These are phyloP conservation scores for Tricholoma flavovirens DNA, from an alignment of 768 basidiomycete species.

Conservation along the genomic window DNA sequence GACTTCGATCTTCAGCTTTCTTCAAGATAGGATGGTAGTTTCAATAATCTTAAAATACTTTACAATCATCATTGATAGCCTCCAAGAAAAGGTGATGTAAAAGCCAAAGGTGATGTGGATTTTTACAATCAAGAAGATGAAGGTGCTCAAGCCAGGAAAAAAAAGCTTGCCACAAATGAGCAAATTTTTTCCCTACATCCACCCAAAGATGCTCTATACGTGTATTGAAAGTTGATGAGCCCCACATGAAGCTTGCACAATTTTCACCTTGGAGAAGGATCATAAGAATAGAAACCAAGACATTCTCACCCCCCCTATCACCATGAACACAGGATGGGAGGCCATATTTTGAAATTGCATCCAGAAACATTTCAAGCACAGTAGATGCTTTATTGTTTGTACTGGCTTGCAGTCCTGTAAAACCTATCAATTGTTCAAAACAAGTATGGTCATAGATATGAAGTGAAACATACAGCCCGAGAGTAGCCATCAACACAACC, in stretches of 20 bases:
- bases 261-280: conserved; percentile 24
- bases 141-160: conserved; percentile 29
- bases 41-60: too few species aligned
- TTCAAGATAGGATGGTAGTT: too few species aligned
- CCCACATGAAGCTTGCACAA: conserved; percentile 19
- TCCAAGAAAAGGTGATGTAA: too few species aligned
- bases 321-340: conserved; percentile 27
- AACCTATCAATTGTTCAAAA: conserved; percentile 12
- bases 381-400: conserved; percentile 24
- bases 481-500: conserved; percentile 20
- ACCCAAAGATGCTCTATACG: conserved; percentile 41
- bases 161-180: conserved; percentile 34
- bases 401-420: conserved; percentile 19
- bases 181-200: conserved; percentile 36
- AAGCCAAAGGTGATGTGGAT: conserved; percentile 31
- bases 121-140: conserved; percentile 27
- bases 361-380: conserved; percentile 20
- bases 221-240: conserved; percentile 24
- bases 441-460: neutral
- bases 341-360: conserved; percentile 17
- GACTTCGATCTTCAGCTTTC: too few species aligned
- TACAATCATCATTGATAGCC: too few species aligned
- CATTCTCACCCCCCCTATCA: conserved; percentile 32
- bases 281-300: conserved; percentile 27
- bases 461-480: conserved; percentile 14